These are phyloP conservation scores for Magnaporthales sp. DNA, from an alignment of 2,329 filamentous ascomycete species.

Conservation along the genomic window DNA sequence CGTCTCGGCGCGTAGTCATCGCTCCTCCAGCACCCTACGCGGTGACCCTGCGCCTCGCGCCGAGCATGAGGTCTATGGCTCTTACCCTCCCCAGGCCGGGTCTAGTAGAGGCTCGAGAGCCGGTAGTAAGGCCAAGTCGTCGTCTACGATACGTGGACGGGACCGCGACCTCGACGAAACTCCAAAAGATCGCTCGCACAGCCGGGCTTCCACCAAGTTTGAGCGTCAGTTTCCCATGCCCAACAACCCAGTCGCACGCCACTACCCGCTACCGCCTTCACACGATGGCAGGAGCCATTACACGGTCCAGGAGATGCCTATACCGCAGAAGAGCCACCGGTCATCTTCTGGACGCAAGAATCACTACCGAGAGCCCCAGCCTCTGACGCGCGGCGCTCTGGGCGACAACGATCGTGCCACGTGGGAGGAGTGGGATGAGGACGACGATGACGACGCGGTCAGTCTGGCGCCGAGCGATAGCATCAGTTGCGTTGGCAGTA, in stretches of 20 bases:
- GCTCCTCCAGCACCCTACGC: constrained; percentile 26
- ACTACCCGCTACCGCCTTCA: constrained; percentile 3
- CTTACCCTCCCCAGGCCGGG: constrained; percentile 20
- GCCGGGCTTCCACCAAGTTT: neutral
- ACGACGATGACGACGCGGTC: constrained; percentile 36
- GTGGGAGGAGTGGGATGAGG: constrained; percentile 11
- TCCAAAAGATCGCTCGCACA: neutral
- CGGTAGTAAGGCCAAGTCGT: constrained; percentile 14
- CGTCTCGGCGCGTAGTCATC: constrained; percentile 32
- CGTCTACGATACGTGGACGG: neutral
- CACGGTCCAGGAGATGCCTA: neutral
- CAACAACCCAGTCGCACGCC: constrained; percentile 1
- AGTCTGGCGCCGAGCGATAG: constrained; percentile 53
- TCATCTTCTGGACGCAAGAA: neutral
- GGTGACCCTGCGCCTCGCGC: constrained; percentile 13
- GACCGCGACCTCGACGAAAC: constrained; percentile 9
- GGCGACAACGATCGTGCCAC: constrained; percentile 27
- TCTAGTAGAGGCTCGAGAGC: constrained; percentile 19
- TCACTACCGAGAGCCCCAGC: constrained; percentile 3
- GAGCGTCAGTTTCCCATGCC: neutral
- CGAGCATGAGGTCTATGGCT: neutral
- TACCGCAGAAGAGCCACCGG: neutral
- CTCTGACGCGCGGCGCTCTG: constrained; percentile 31
- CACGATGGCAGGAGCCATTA: neutral
- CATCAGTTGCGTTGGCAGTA: constrained; percentile 48